Base-by-base conservation (phyloP, 2,329 filamentous ascomycete species). In the Colletotrichum sojae region DNA sequence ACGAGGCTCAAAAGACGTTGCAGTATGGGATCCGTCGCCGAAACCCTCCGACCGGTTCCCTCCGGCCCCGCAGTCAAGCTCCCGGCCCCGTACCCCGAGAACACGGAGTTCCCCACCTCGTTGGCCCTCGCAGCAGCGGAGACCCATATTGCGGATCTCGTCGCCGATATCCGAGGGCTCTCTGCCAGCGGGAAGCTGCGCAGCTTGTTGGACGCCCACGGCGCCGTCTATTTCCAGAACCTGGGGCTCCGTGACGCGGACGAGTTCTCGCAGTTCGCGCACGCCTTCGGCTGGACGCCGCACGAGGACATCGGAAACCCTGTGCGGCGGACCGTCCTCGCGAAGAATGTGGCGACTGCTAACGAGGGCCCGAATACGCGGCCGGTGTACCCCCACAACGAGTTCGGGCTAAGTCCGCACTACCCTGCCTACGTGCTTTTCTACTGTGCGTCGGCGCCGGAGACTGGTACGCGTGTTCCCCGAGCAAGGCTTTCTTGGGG, bases 281-380 rank as follows among this genome's bases (percentile, higher is more conserved):
- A 75, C 27, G 75, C 73, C 4, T 77, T 76, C 53, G 74, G 75
- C 18, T 76, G 64, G 69, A 39, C 56, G 25, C 65, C 74, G 2
- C 73, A 76, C 53, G 71, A 75, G 43, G 73, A 75, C 16, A 73
- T 76, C 45, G 74, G 75, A 15, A 76, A 76, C 58, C 74, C 72
- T 2, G 74, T 76, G 4, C 54, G 73, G 12, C 67, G 75, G 31
- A 74, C 72, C 2, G 55, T 76, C 6, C 70, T 74, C 18, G 74
- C 74, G 2, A 71, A 71, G 48, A 76, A 76, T 16, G 74, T 76
- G 9, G 73, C 74, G 4, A 75, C 73, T 4, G 76, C 75, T 22
- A 77, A 75, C 61, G 76, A 76, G 68, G 73, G 74, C 5, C 74
- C 74, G 1, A 75, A 72, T 31, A 73, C 72, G 2, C 69, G 73